Base-by-base conservation (phyloP, 2,329 filamentous ascomycete genomes). In the Cordyceps sp. region DNA sequence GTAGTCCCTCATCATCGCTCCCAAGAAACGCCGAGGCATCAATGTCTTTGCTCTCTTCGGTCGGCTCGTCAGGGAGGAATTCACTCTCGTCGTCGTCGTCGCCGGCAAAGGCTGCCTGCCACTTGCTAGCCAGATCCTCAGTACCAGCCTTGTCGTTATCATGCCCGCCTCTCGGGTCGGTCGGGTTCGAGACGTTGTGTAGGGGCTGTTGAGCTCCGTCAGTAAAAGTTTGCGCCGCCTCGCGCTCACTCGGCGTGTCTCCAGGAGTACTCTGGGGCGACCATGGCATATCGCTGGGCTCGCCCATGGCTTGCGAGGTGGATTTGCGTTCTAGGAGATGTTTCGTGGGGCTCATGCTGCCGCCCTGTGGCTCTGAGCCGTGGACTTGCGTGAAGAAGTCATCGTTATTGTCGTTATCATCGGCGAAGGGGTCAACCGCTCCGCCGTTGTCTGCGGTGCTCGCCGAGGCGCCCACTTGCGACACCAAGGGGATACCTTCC, bases 1-100 rank as follows among this genome's bases (percentile, higher is more conserved):
- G 59, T 37, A 94, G 79, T 1, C 83, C 85, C 45, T 86, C 80
- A 40, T 82, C 81, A 49, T 93, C 86, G 42, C 86, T 86, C 29
- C 80, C 73, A 40, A 86, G 75, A 42, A 88, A 74, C 1, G 66
- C 64, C 18, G 69, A 59, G 1, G 73, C 65, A 41, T 82, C 75
- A 14, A 80, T 45, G 33, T 63, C 64, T 20, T 52, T 47, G 9
- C 37, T 41, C 22, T 58, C 58, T 18, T 50, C 47, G 2, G 53
- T 48, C 12, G 63, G 55, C 21, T 82, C 73, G 9, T 73, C 69
- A 3, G 74, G 51, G 10, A 81, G 61, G 26, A 75, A 66, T 17
- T 64, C 63, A 17, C n/a, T n/a, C n/a, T 75, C 74, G 38, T 84
- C 73, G 37, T 84, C 73, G 40, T 86, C 78, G 30, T 81, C 78